These are phyloP conservation scores for Gracilaria caudata DNA, from an alignment of 23 red algal species.

Conservation along the genomic window DNA sequence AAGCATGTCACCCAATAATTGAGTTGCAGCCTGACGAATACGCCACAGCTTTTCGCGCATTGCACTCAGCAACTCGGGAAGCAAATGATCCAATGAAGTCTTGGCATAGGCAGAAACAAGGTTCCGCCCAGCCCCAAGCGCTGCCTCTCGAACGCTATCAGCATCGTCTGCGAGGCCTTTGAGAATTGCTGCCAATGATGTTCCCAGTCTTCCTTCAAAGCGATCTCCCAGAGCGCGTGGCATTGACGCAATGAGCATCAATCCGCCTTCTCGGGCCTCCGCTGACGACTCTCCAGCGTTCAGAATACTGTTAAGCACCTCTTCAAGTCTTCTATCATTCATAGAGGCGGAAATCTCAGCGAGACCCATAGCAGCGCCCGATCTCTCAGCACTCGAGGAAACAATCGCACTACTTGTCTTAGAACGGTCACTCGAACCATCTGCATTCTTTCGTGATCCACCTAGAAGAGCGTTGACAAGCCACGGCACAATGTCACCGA, in stretches of 20 bases:
- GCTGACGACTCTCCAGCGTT: slow-evolving; percentile 44
- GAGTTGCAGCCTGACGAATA: slow-evolving; percentile 78
- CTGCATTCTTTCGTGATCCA: slow-evolving; percentile 12
- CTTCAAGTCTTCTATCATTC: slow-evolving; percentile 58
- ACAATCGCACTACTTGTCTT: slow-evolving; percentile 25
- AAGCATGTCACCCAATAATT: slow-evolving; percentile 82
- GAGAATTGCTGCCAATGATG: slow-evolving; percentile 68
- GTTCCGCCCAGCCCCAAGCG: slow-evolving; percentile 75
- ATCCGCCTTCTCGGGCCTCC: slow-evolving; percentile 77
- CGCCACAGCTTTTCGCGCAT: slow-evolving; percentile 87
- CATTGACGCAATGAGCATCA: slow-evolving; percentile 85
- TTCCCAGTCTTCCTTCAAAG: slow-evolving; percentile 73
- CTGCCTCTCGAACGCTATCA: slow-evolving; percentile 89
- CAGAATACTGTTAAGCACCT: slow-evolving; percentile 48
- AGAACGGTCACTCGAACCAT: slow-evolving; percentile 3
- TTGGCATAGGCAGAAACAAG: slow-evolving; percentile 81
- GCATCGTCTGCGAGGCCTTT: slow-evolving; percentile 81
- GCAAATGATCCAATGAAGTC: slow-evolving; percentile 65
- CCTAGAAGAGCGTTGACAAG: slow-evolving; percentile 56
- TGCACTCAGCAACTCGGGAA: slow-evolving; percentile 59
- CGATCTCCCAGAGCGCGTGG: slow-evolving; percentile 63
- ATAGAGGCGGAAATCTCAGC: slow-evolving; percentile 76
- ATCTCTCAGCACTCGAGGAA: slow-evolving; percentile 82
- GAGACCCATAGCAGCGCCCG: slow-evolving; percentile 90
- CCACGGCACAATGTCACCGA: slow-evolving; percentile 69